Evolutionary conservation across 1,284 basidiomycete genomes (phyloP), one percentile per base, ranked within the genome.

Genomic region (Porodaedalea pini): DNA sequence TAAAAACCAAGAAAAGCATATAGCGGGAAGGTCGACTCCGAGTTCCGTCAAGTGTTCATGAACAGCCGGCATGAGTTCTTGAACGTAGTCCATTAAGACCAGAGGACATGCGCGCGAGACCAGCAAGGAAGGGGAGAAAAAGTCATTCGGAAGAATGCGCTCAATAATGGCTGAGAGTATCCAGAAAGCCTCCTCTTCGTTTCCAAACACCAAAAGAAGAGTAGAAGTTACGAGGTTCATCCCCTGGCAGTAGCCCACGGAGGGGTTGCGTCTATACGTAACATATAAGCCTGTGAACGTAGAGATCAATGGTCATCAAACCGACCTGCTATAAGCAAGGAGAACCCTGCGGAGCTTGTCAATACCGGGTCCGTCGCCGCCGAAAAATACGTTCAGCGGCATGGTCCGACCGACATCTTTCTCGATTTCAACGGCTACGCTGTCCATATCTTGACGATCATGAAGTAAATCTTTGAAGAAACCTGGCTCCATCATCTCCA

Each of bases 1-100:
- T 37, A 99, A 76, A 75, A 98, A 98, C 96, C 96, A 99, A 2
- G 94, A 95, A 74, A 98, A 98, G 58, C 93, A 98, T 57, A 98
- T 92, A 0, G 94, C 94, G 1, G 90, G 87, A 3, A 99, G 78
- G 68, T 99, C 95, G 1, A 98, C 87, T 1, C 88, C 90, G 0
- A 98, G 81, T 15, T 85, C 80, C 2, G 77, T 78, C 21, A 99
- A 78, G 67, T 98, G 94, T 0, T 73, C 68, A 52, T 87, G 80
- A 1, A 98, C 72, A 67, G 83, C 86, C 0, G 96, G 96, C 19
- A 88, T 75, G 51, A 82, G 73, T 60, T 92, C 86, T 37, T 83
- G 81, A 1, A 98, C 89, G 56, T 94, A 90, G 64, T 97, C 92
- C 29, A 90, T 77, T 0, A 99, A 78, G 1, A 98, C 95, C 1